These are phyloP conservation scores for Salvia miltiorrhiza DNA, from an alignment of 257 asterid species.

Conservation along the genomic window DNA sequence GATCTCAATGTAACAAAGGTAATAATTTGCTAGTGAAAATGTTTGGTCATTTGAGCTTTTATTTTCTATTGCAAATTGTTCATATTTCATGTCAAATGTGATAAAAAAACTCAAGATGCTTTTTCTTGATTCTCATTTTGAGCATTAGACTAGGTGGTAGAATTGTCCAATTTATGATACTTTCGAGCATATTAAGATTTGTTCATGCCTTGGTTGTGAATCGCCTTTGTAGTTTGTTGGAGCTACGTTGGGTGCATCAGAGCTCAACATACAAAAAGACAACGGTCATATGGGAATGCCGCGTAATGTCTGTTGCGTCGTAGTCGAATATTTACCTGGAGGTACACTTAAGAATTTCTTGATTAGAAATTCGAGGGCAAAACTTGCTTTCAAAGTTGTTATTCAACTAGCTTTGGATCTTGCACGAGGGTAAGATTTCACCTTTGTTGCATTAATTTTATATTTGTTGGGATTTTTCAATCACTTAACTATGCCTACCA, in stretches of 20 bases:
- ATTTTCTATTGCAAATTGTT: not conserved
- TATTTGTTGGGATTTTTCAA: not conserved
- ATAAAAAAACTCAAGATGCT: not conserved
- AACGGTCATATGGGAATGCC: conserved; percentile 63
- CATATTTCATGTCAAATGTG: not conserved
- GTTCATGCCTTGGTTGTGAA: not conserved
- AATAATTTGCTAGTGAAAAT: conserved; percentile 1
- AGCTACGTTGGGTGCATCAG: conserved; percentile 65
- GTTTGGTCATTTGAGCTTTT: not conserved
- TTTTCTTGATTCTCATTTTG: not conserved
- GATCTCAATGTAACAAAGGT: conserved; percentile 93
- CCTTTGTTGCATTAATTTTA: not conserved
- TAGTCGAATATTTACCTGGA: conserved; percentile 79
- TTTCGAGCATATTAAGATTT: not conserved
- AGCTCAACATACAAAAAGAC: conserved; percentile 55
- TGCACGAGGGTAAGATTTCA: conserved; percentile 61
- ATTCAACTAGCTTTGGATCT: conserved; percentile 76
- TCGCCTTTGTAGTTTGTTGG: conserved; percentile 63
- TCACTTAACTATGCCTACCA: not conserved
- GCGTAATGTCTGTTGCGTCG: conserved; percentile 59
- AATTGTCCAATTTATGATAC: not conserved
- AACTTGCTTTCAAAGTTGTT: conserved; percentile 77
- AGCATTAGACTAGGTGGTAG: too few species aligned
- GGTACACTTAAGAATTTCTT: conserved; percentile 75
- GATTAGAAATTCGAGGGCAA: conserved; percentile 63